Conservation (phyloP, 2,329 filamentous ascomycete genomes). For the Penicillium griseofulvum region DNA sequence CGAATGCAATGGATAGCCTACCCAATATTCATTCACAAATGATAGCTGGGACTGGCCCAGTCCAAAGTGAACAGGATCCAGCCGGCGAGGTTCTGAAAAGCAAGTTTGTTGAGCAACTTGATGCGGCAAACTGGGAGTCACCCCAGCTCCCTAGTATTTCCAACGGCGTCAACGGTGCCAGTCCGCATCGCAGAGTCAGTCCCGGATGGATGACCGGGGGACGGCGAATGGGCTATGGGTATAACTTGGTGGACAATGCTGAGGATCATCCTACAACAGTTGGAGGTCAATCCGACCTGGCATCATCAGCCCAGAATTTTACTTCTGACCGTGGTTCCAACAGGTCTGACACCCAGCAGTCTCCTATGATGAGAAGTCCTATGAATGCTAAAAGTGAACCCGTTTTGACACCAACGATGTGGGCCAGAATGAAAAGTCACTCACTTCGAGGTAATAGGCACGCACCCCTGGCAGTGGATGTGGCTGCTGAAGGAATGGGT, state of each 20-base stretch:
- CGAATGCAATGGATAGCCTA: neutral
- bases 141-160: neutral
- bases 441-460: neutral
- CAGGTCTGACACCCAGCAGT: neutral
- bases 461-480: neutral
- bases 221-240: constrained; percentile 41
- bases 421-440: constrained; percentile 3
- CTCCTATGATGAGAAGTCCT: neutral
- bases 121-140: constrained; percentile 7
- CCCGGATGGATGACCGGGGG: constrained; percentile 45
- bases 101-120: constrained; percentile 36
- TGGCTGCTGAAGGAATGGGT: neutral
- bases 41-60: neutral
- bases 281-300: neutral
- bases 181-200: constrained; percentile 35
- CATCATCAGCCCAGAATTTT: neutral
- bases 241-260: constrained; percentile 32
- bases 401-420: neutral
- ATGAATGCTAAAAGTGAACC: neutral
- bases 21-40: constrained; percentile 6
- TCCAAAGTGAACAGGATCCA: neutral
- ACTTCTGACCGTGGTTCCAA: neutral
- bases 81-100: constrained; percentile 21
- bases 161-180: constrained; percentile 1
- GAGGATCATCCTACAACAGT: constrained; percentile 13